Base-by-base conservation (phyloP, 371 early-diverging fungal species). In the Caulochytrium protostelioides region DNA sequence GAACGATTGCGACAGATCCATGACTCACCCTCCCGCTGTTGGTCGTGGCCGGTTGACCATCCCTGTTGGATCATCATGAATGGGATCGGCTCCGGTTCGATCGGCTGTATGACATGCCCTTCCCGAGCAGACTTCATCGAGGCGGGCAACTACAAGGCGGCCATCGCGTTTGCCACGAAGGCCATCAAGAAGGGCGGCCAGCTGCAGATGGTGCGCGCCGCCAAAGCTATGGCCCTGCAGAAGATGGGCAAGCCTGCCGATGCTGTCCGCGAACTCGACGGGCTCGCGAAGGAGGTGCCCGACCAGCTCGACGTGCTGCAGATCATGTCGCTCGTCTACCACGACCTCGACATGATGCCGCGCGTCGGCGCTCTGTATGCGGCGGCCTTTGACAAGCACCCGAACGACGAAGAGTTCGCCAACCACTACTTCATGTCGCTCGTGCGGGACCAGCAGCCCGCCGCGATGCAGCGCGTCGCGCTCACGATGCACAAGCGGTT, bases 361-460 rank as follows among this genome's bases (percentile, higher is more conserved):
- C n/a, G 73, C 0, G 65, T 82, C 47, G 70, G 72, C 17, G 62
- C 65, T 18, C 47, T 82, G 12, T 84, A 85, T 45, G 75, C 73
- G 35, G 64, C 57, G 10, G 84, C 79, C 3, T 63, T 65, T 8
- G 63, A 53, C 34, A 34, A 38, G 18, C 52, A 59, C 28, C 80
- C 83, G 6, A 54, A 59, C 14, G 72, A 76, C 40, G 83, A 83
- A 46, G 76, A 76, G 31, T 55, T 76, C 37, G 74, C 59, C 15
- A 71, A 60, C 27, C 74, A 80, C 31, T 72, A 72, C 72, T 86
- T 80, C 48, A 80, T 86, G 81, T 72, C 79, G 1, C 61, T 81
- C 37, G 82, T 79, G 0, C 68, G 81, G 31, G 65, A 48, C 22
- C 39, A 58, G 7, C 68, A 82, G 52, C 69, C 60, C 35, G 76